Base-by-base conservation (phyloP, 2,329 filamentous ascomycete species). In the Ustilaginoidea virens region DNA sequence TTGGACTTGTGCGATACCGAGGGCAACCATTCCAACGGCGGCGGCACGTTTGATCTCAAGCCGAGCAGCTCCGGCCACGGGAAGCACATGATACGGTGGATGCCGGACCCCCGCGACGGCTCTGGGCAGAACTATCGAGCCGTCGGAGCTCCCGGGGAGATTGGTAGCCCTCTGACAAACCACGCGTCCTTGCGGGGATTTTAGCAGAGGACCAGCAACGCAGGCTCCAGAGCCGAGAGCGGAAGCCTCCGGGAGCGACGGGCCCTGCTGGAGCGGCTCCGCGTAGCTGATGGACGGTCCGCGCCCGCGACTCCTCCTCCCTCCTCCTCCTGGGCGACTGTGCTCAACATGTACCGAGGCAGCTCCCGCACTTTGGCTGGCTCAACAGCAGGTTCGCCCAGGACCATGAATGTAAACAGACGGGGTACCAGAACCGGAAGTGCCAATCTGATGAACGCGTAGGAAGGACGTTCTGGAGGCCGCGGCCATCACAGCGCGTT, bases 1-100 rank as follows among this genome's bases (percentile, higher is more conserved):
- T 63, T 87, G 22, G 74, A 80, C 33, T 77, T 92, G 33, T 90
- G 81, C 49, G 87, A 96, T 43, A 93, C 87, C 1, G 82, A 93
- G 48, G 90, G 90, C 33, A 92, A 79, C 43, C 49, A 60, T 2
- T 72, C 76, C 34, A 96, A 96, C 43, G 90, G 90, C 25, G 87
- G 87, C 25, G 90, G 90, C n/a, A 77, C 69, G 16, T 92, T 98
- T 45, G 73, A 80, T 19, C 64, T 80, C 37, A 68, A 66, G 35
- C 61, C 65, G 22, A 66, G 71, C 27, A 36, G 35, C n/a, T 33
- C 32, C 17, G 58, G 44, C 1, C 38, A 43, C 17, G 54, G 51
- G n/a, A 52, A 53, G 33, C 47, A 50, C 21, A 41, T 42, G 5
- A 63, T 77, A 29, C 60, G 67, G 11, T 74, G 67, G 53, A 61